Evolutionary conservation across 768 basidiomycete genomes (phyloP), one percentile per base, ranked within the genome.

Genomic region (Phanerochaete carnosa): DNA sequence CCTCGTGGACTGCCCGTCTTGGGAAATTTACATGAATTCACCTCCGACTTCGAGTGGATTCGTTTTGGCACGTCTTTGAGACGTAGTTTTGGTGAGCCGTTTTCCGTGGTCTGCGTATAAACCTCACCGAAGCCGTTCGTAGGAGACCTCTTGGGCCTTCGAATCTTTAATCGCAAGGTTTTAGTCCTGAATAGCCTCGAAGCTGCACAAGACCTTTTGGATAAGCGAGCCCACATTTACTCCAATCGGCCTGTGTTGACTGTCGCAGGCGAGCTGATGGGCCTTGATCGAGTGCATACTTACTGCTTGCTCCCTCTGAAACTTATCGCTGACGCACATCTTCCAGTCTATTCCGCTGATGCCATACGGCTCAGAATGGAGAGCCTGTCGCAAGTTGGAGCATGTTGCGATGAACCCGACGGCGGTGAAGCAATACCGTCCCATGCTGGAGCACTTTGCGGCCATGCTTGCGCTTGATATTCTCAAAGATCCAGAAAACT

Each of bases 211-310:
- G 64, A 67, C 16, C 53, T 64, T 4, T 55, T 66, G 16, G 60
- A 62, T 56, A 62, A 62, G 66, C n/a, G 63, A 3, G 54, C 52
- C 0, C 0, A 52, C 1, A 57, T 45, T 15, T 60, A 60, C 30
- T 53, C 37, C 6, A 3, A 60, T 39, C 65, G 74, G 3, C 73
- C 74, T 2, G 66, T 61, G 16, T 73, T 77, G 16, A 69, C 70
- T 1, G 74, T 79, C 51, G 72, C 71, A 8, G 72, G 76, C 13
- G 75, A 75, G 32, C 69, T 78, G 67, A 73, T 74, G 68, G n/a
- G n/a, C n/a, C n/a, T n/a, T n/a, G n/a, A n/a, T n/a, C n/a, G n/a
- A 22, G 13, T 12, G 16, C 22, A n/a, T n/a, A n/a, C n/a, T n/a
- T n/a, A n/a, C n/a, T 22, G 35, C 25, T 25, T 5, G 12, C 46